Evolutionary conservation across 2,329 filamentous ascomycete species (phyloP).

Genomic region (Scedosporium boydii): DNA sequence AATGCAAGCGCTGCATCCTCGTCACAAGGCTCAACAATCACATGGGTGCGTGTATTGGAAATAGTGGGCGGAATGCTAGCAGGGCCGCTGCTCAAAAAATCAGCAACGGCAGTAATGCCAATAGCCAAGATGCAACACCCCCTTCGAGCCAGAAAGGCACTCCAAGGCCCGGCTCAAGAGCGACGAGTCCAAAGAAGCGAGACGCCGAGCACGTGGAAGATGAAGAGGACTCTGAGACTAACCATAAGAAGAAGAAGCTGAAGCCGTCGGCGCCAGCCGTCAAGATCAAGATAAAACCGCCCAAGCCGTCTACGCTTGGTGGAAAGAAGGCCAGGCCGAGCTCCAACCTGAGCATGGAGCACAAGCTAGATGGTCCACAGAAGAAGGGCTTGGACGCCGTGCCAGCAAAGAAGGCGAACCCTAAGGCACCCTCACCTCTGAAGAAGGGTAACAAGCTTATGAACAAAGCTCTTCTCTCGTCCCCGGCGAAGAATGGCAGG

Average conservation of each 20-base stretch:
- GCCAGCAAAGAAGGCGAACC: conserved; percentile 23
- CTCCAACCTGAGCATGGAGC: conserved; percentile 41
- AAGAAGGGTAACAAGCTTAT: conserved; percentile 28
- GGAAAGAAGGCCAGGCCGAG: conserved; percentile 46
- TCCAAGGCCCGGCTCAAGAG: conserved; percentile 43
- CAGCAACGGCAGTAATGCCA: conserved; percentile 40
- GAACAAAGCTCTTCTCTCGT: conserved; percentile 37
- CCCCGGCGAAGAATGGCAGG: conserved; percentile 38
- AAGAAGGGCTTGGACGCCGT: conserved; percentile 17
- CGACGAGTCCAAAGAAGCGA: conserved; percentile 46
- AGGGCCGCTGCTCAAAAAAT: conserved; percentile 55
- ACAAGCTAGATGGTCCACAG: conserved; percentile 21
- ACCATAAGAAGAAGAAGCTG: conserved; percentile 49
- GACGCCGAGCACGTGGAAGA: conserved; percentile 46
- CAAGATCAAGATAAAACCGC: conserved; percentile 42
- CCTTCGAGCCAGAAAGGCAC: conserved; percentile 56
- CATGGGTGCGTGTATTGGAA: conserved; percentile 59
- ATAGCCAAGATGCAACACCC: conserved; percentile 45
- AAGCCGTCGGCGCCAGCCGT: conserved; percentile 27
- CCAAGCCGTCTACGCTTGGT: neutral
- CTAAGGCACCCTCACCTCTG: conserved; percentile 27
- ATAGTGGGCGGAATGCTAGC: conserved; percentile 53
- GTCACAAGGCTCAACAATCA: conserved; percentile 58
- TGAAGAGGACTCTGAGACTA: conserved; percentile 39
- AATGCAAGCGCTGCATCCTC: conserved; percentile 56